Evolutionary conservation across 306 rosid species (phyloP).

Genomic region (Fagus crenata): DNA sequence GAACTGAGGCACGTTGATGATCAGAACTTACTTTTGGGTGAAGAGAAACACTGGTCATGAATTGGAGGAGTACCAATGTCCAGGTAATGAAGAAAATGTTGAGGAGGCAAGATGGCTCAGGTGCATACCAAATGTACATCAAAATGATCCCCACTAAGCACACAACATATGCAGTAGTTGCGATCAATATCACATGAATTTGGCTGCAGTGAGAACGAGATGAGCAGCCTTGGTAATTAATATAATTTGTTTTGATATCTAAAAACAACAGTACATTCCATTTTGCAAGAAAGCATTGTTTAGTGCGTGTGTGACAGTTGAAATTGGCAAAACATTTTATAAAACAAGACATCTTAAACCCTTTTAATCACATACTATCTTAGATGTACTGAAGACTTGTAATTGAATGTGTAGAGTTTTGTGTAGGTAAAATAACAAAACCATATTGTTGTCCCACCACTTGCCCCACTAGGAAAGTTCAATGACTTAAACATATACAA

Average conservation of each 20-base stretch:
- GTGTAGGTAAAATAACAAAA: not conserved
- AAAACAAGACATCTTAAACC: not conserved
- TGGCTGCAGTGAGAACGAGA: slow-evolving; percentile 56
- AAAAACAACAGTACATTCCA: not conserved
- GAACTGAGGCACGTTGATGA: slow-evolving; percentile 7
- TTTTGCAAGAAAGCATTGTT: not conserved
- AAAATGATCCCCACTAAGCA: slow-evolving; percentile 73
- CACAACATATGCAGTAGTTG: slow-evolving; percentile 65
- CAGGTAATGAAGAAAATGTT: slow-evolving; percentile 91
- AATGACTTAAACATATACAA: not conserved
- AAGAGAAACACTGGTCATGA: slow-evolving; percentile 90
- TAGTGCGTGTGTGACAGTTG: not conserved
- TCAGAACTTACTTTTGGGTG: slow-evolving; percentile 72
- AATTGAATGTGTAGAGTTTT: not conserved
- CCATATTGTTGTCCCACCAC: not conserved
- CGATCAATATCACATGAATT: slow-evolving; percentile 70
- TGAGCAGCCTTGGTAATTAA: not conserved
- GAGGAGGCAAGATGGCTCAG: slow-evolving; percentile 80
- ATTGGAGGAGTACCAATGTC: slow-evolving; percentile 87
- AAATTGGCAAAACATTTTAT: not conserved
- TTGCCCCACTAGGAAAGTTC: not conserved
- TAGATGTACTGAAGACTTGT: not conserved
- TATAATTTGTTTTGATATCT: not conserved
- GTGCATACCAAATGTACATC: slow-evolving; percentile 95
- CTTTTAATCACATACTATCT: not conserved